Evolutionary conservation across 768 basidiomycete species (phyloP), one percentile per base, ranked within the genome.

Genomic region (Tricholoma terreum): DNA sequence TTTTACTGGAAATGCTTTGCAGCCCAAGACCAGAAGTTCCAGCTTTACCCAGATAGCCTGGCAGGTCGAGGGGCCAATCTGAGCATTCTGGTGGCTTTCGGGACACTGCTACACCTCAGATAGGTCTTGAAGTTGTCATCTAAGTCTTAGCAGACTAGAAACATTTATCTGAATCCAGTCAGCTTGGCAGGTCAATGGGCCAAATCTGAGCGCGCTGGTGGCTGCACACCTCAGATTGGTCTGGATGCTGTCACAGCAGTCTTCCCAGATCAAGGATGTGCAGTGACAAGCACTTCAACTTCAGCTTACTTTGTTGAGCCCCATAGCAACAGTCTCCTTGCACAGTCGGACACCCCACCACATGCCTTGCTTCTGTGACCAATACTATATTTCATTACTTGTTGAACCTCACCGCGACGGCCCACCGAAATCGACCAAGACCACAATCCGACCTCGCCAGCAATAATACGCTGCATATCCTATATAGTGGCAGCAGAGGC

Each of bases 401-500:
- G n/a, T n/a, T n/a, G n/a, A n/a, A n/a, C n/a, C n/a, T n/a, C n/a
- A n/a, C n/a, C n/a, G n/a, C n/a, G n/a, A n/a, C n/a, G n/a, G n/a
- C n/a, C n/a, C n/a, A n/a, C n/a, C n/a, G n/a, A n/a, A n/a, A n/a
- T n/a, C n/a, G 38, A 19, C 17, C 19, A 40, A 40, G n/a, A 40
- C 38, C 38, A 40, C n/a, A 1, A 40, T 17, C n/a, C 10, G 19
- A 17, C n/a, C n/a, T 17, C 3, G 19, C 38, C 38, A 3, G n/a
- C n/a, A n/a, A n/a, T n/a, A n/a, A n/a, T n/a, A n/a, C n/a, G n/a
- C n/a, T n/a, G n/a, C n/a, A n/a, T n/a, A n/a, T n/a, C n/a, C n/a
- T n/a, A 90, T 48, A 78, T 98, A 2, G 85, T 93, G 24, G 81
- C 87, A 0, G 77, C 89, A 24, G 92, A 96, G 56, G 89, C 92